phyloP scores from a whole-genome alignment of 352 stramenopile species.

The Blastocystis sp. region DNA sequence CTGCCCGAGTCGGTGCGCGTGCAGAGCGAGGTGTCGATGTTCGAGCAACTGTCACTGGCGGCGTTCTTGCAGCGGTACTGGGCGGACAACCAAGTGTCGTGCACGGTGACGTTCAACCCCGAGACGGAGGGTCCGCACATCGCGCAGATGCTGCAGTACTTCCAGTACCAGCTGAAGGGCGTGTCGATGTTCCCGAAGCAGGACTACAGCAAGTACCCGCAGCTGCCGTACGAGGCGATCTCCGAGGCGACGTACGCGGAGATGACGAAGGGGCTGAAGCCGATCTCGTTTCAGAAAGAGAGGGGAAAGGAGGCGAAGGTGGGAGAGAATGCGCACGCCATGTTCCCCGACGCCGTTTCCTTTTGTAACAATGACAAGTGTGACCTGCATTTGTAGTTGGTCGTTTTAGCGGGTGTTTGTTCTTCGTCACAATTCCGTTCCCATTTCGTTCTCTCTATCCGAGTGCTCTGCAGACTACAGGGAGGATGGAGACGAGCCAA shows the following conservation, averaged over 20 bases:
- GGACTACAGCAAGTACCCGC: conserved; percentile 79
- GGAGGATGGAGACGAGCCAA: not conserved
- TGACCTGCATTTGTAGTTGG: not conserved
- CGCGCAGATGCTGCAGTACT: conserved; percentile 81
- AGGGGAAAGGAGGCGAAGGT: not conserved
- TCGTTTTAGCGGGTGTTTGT: not conserved
- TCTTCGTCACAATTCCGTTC: not conserved
- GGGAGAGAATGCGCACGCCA: not conserved
- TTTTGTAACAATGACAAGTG: conserved; percentile 65
- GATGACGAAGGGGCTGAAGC: conserved; percentile 54
- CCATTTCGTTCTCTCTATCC: too few relatives aligned
- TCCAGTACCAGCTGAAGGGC: conserved; percentile 89
- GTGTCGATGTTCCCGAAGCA: conserved; percentile 83
- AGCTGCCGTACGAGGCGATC: conserved; percentile 87
- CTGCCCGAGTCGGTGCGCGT: conserved; percentile 82
- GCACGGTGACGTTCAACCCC: conserved; percentile 86
- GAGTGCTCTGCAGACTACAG: not conserved
- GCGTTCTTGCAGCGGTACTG: conserved; percentile 87
- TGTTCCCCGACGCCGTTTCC: conserved; percentile 55
- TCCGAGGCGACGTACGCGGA: conserved; percentile 76
- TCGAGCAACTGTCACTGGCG: conserved; percentile 86
- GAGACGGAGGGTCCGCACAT: conserved; percentile 79
- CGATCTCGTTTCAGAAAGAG: conserved; percentile 61
- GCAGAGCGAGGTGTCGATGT: conserved; percentile 80
- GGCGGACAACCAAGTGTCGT: conserved; percentile 89